phyloP scores from a whole-genome alignment of 176 grass and related monocot genomes.

The Oryza brachyantha region DNA sequence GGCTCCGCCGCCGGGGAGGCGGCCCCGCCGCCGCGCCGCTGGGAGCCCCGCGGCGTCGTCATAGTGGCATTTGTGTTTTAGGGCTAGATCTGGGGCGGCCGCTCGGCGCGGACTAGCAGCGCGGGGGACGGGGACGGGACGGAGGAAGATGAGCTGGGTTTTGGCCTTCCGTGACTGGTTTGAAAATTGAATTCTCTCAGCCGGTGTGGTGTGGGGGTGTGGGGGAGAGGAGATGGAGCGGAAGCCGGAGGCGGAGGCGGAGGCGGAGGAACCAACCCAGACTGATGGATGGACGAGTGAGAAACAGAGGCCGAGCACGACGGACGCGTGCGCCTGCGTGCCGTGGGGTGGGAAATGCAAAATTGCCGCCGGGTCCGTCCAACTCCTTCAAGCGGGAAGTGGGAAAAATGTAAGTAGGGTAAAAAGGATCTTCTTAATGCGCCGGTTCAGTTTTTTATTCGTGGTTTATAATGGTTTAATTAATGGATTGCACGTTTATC shows the following conservation, averaged over 20 bases:
- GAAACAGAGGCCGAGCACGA: neutral
- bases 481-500: too few species aligned
- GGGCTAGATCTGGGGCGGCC: constrained; percentile 36
- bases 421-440: too few species aligned
- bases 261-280: too few species aligned
- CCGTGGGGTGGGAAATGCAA: too few species aligned
- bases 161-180: constrained; percentile 16
- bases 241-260: constrained; percentile 16
- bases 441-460: too few species aligned
- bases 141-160: constrained; percentile 5
- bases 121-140: neutral
- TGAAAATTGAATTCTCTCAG: constrained; percentile 38
- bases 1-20: constrained; percentile 32
- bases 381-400: too few species aligned
- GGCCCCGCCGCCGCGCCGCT: neutral
- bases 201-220: constrained; percentile 11
- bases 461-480: too few species aligned
- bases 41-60: constrained; percentile 46
- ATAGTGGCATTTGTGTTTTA: constrained; percentile 55
- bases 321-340: too few species aligned
- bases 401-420: too few species aligned
- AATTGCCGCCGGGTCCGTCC: too few species aligned
- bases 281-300: neutral
- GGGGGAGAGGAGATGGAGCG: neutral
- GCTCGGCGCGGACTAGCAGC: neutral